phyloP scores from a whole-genome alignment of 31 red algal species.

The Endocladia muricata region DNA sequence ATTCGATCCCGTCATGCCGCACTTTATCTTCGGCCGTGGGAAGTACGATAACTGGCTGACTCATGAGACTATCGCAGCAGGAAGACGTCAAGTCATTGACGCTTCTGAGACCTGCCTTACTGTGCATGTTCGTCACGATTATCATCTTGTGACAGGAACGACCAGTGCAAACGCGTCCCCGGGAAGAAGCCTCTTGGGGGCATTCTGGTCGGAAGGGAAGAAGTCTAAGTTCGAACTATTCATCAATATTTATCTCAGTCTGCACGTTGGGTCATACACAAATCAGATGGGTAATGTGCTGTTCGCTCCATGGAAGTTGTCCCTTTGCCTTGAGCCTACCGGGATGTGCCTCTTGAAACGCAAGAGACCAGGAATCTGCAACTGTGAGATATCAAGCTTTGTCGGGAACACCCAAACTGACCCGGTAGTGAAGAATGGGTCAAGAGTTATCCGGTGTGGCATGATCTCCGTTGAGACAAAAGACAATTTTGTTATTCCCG shows the following conservation, averaged over 20 bases:
- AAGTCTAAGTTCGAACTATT: slow-evolving; percentile 96
- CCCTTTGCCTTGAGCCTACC: slow-evolving; percentile 81
- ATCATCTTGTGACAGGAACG: slow-evolving; percentile 79
- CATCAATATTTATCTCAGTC: slow-evolving; percentile 96
- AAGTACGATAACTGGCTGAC: slow-evolving; percentile 99
- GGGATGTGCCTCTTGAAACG: slow-evolving; percentile 94
- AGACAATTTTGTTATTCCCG: slow-evolving; percentile 94
- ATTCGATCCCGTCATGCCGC: slow-evolving; percentile 95
- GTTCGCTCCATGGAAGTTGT: slow-evolving; percentile 96
- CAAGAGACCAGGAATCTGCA: slow-evolving; percentile 90
- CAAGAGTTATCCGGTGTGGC: slow-evolving; percentile 93
- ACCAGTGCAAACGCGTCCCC: slow-evolving; percentile 9
- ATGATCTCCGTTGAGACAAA: slow-evolving; percentile 93
- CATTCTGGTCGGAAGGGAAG: slow-evolving; percentile 98
- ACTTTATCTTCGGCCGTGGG: slow-evolving; percentile 99
- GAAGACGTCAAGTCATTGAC: slow-evolving; percentile 87
- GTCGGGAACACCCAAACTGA: slow-evolving; percentile 94
- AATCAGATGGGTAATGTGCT: slow-evolving; percentile 98
- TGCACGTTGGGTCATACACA: slow-evolving; percentile 92
- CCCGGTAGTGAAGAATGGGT: slow-evolving; percentile 95
- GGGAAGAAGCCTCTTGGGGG: slow-evolving; percentile 56
- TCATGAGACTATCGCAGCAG: slow-evolving; percentile 96
- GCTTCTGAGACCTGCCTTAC: slow-evolving; percentile 92
- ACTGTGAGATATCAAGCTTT: slow-evolving; percentile 95
- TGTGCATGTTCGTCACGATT: slow-evolving; percentile 94